Conservation (phyloP, 73 alveolate species). For the Breviolum minutum region DNA sequence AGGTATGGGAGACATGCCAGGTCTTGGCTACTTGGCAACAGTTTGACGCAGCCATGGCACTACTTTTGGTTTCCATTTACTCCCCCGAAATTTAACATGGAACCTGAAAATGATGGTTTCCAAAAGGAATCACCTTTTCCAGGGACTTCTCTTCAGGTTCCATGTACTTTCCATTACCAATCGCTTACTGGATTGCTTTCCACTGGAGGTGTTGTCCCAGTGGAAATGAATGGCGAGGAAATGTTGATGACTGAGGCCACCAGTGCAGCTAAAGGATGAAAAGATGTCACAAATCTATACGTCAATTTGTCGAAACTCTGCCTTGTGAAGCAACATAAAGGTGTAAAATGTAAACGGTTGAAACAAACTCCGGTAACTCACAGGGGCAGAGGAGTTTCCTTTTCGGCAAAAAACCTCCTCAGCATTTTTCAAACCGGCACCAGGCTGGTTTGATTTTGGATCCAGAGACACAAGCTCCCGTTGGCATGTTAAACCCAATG, state of each 20-base stretch:
- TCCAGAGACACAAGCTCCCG: slow-evolving; percentile 52
- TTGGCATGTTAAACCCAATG: slow-evolving; percentile 25
- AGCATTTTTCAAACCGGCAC: neutral
- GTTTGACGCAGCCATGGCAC: neutral
- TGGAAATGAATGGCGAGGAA: slow-evolving; percentile 50
- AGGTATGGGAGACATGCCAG: slow-evolving; percentile 8
- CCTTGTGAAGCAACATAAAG: neutral
- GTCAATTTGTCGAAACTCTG: no score
- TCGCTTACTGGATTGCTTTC: neutral
- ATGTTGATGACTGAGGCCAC: slow-evolving; percentile 37
- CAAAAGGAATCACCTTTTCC: no score
- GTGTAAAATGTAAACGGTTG: neutral
- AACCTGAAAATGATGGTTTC: no score
- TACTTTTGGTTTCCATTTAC: neutral
- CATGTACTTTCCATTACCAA: no score
- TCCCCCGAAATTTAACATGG: no score
- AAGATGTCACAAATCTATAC: neutral
- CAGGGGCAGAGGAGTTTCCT: no score
- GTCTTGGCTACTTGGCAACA: neutral
- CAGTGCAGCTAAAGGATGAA: neutral
- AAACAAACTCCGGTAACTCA: neutral
- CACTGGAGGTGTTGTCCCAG: slow-evolving; percentile 6
- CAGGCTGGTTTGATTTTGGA: slow-evolving; percentile 41
- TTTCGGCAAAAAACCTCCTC: neutral
- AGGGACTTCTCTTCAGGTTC: no score